Percentiles rank a stretch among this genome's conserved stretches.
Conservation (phyloP, 2,329 filamentous ascomycete species). For the Raffaelea albimanens region DNA sequence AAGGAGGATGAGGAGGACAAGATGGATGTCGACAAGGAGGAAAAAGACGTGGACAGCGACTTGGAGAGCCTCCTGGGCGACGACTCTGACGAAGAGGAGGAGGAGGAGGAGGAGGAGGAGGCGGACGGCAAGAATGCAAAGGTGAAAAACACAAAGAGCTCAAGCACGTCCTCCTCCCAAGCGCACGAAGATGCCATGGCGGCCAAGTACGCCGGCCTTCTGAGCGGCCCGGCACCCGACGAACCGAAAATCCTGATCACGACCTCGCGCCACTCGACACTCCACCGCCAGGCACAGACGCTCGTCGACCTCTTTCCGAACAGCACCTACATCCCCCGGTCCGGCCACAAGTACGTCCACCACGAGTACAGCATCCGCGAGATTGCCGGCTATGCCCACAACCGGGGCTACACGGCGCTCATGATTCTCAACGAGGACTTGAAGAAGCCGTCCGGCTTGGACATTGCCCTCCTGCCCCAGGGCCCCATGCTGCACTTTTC, state of each 20-base stretch:
- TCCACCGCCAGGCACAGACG: slow-evolving; percentile 73
- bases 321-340: slow-evolving; percentile 75
- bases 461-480: slow-evolving; percentile 71
- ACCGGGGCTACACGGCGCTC: slow-evolving; percentile 74
- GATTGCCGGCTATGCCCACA: slow-evolving; percentile 75
- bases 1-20: slow-evolving; percentile 32
- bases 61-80: slow-evolving; percentile 73
- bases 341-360: slow-evolving; percentile 63
- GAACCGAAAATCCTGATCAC: slow-evolving; percentile 83
- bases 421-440: slow-evolving; percentile 81
- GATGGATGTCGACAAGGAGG: slow-evolving; percentile 28
- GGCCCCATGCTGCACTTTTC: slow-evolving; percentile 92
- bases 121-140: slow-evolving; percentile 29
- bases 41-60: slow-evolving; percentile 43
- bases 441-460: slow-evolving; percentile 74
- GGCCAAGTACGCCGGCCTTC: slow-evolving; percentile 53
- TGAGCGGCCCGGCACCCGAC: slow-evolving; percentile 45
- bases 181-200: slow-evolving; percentile 53
- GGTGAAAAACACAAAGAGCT: slow-evolving; percentile 35
- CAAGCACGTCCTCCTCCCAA: slow-evolving; percentile 30
- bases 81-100: slow-evolving; percentile 36
- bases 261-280: slow-evolving; percentile 77
- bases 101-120: slow-evolving; percentile 28
- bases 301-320: slow-evolving; percentile 81
- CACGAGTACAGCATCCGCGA: slow-evolving; percentile 91